These are phyloP conservation scores for Ceratopteris richardii DNA, from an alignment of 75 land plant genomes.

Conservation along the genomic window DNA sequence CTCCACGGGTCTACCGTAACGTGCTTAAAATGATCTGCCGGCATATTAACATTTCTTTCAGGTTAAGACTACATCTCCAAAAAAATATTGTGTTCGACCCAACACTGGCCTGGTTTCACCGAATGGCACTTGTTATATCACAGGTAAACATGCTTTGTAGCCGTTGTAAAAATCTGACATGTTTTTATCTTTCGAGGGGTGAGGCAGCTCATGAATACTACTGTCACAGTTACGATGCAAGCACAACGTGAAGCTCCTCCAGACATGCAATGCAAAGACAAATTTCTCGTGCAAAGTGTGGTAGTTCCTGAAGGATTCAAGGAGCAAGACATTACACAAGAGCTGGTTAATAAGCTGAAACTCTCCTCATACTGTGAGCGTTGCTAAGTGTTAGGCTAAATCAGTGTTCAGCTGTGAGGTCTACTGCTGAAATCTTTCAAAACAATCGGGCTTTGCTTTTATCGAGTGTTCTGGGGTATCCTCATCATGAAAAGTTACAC, in stretches of 20 bases:
- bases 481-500: too few relatives aligned
- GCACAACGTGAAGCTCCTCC: slow-evolving; percentile 69
- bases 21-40: background rate
- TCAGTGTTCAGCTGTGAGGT: too few relatives aligned
- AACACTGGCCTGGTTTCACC: slow-evolving; percentile 79
- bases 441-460: too few relatives aligned
- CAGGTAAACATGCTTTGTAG: slow-evolving; percentile 28
- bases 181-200: background rate
- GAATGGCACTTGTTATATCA: slow-evolving; percentile 53
- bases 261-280: slow-evolving; percentile 93
- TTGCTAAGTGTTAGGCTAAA: too few relatives aligned
- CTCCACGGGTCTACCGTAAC: background rate
- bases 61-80: slow-evolving; percentile 96
- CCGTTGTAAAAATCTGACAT: background rate
- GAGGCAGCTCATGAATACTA: too few relatives aligned
- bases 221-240: slow-evolving; percentile 74
- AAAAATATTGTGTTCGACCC: slow-evolving; percentile 88
- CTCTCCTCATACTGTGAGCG: too few relatives aligned
- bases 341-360: background rate
- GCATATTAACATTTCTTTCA: slow-evolving; percentile 9
- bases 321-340: slow-evolving; percentile 31
- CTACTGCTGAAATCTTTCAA: too few relatives aligned
- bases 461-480: too few relatives aligned
- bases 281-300: slow-evolving; percentile 79
- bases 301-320: slow-evolving; percentile 41